Evolutionary conservation across 73 alveolate species (phyloP), one percentile per base, ranked within the genome.

Genomic region (Loxodes magnus): DNA sequence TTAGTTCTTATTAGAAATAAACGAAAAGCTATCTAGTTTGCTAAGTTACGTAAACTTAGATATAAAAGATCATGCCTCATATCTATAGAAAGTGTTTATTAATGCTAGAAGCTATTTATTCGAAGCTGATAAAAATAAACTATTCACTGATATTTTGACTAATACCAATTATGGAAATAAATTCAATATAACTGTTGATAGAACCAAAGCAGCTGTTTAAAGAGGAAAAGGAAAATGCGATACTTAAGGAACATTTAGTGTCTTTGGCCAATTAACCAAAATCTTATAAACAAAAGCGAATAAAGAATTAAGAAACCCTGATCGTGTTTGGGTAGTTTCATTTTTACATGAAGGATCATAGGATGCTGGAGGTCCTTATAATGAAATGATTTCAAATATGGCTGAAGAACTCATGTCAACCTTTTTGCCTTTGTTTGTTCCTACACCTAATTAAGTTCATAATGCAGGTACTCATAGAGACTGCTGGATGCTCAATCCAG

Each of bases 281-380:
- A 53, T 26, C 42, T 37, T 15, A 24, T 35, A 43, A 35, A 39
- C 24, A 31, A 16, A 35, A 2, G 37, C 62, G 25, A 31, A 62
- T 23, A 49, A 48, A 1, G 5, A 10, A n/a, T 41, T 55, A 16
- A 9, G 30, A 52, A 49, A 33, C 64, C 44, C 24, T 65, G 52
- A 69, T 20, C 34, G 73, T 42, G 51, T 65, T 17, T 67, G 71
- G 67, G 24, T 28, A 55, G 91, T 80, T 19, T 77, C 49, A 24
- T 76, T 84, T 56, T 56, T 52, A 41, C 96, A 94, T 4, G 98
- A 88, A 43, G 92, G 88, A 44, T 71, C 90, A 12, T 62, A 71
- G 9, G 98, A 88, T 58, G 95, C 91, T 0, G 98, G 96, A 3
- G 98, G 98, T 3, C 96, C 94, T 0, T 86, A 74, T 55, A 69